Evolutionary conservation across 352 stramenopile species (phyloP).

Genomic region (Pythium oligandrum): DNA sequence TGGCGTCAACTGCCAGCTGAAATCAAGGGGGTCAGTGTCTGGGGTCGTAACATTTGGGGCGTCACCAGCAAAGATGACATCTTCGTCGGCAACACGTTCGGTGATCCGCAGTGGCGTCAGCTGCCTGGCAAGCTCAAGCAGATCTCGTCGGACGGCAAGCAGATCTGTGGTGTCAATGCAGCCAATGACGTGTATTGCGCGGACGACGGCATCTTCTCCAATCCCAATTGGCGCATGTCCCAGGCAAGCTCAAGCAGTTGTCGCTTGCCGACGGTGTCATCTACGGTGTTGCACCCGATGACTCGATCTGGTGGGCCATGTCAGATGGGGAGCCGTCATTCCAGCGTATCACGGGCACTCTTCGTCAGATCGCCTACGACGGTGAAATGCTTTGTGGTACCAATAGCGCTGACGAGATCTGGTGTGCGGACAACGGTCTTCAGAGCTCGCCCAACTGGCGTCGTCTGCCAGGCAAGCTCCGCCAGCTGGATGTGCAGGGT

Average conservation of each 20-base stretch:
- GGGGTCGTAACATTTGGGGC: constrained; percentile 20
- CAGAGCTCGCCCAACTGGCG: constrained; percentile 12
- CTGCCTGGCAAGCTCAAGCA: constrained; percentile 18
- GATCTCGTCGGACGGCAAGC: constrained; percentile 27
- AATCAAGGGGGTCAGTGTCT: constrained; percentile 19
- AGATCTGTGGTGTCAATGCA: constrained; percentile 20
- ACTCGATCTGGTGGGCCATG: constrained; percentile 17
- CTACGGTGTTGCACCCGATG: constrained; percentile 10
- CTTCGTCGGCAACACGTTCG: constrained; percentile 3
- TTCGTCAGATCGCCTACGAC: constrained; percentile 20
- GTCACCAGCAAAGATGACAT: constrained; percentile 19
- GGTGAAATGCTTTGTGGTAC: constrained; percentile 23
- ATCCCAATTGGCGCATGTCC: constrained; percentile 24
- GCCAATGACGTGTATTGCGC: constrained; percentile 23
- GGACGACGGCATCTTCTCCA: constrained; percentile 15
- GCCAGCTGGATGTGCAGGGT: constrained; percentile 19
- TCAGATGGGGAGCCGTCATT: constrained; percentile 17
- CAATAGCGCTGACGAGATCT: constrained; percentile 7
- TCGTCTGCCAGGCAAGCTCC: constrained; percentile 9
- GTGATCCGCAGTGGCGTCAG: constrained; percentile 12
- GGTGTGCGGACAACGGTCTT: constrained; percentile 13
- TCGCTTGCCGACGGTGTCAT: constrained; percentile 21
- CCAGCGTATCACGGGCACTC: constrained; percentile 7
- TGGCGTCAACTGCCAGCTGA: constrained; percentile 7
- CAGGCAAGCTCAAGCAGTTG: constrained; percentile 22